Evolutionary conservation across 768 basidiomycete species (phyloP), one percentile per base, ranked within the genome.

Genomic region (Mycena alexandri): DNA sequence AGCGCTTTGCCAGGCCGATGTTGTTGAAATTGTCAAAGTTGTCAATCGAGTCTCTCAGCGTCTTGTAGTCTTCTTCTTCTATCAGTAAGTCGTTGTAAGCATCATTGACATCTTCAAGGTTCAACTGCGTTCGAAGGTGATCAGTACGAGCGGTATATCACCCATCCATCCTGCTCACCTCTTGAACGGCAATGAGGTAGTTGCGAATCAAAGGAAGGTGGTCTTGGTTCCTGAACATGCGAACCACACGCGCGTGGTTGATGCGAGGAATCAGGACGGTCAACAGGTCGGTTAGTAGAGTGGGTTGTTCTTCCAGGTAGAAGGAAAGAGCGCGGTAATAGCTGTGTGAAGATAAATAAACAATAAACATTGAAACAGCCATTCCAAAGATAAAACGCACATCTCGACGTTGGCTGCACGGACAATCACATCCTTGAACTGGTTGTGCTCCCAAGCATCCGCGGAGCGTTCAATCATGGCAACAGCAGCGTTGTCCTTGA

Each of bases 361-460:
- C 16, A 62, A 74, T 66, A 59, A 64, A 51, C 16, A 47, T 58
- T 16, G 21, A 22, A 34, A 34, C 44, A 16, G 43, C 42, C 9
- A 19, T 2, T 17, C 6, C 19, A 24, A 17, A 22, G 36, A 7
- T 22, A 7, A 55, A 61, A 72, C 89, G 66, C 78, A 93, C 93
- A 99, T 98, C 82, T 99, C 98, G 68, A 99, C 89, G 75, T 99
- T 99, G 53, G 98, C 97, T 22, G 93, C 96, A 66, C 96, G 93
- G 75, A 98, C 94, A 61, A 98, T 87, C 63, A 98, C 91, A 73
- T 99, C 98, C 86, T 99, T 99, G 90, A 99, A 99, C 79, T 98
- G 97, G 75, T 95, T 96, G 82, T 99, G 98, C 63, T 99, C 98
- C 96, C 96, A 99, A 54, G 96, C 95, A 79, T 98, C 95, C n/a